These are phyloP conservation scores for Zea luxurians DNA, from an alignment of 176 grass and related monocot species.

Conservation along the genomic window DNA sequence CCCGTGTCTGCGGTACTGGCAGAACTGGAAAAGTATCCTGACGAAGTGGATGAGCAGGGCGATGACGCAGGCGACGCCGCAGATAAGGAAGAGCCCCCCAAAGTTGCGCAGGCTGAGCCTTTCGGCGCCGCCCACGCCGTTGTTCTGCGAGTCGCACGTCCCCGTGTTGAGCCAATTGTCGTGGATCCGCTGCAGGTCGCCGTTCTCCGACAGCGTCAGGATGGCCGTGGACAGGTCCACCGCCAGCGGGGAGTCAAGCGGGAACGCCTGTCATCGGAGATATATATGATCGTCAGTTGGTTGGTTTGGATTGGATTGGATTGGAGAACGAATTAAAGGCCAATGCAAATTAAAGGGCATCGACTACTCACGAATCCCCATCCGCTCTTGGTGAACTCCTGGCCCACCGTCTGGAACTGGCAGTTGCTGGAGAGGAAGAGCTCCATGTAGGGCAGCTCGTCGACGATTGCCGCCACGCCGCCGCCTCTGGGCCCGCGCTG, in stretches of 20 bases:
- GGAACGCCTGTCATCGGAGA: conserved; percentile 58
- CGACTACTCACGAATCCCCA: conserved; percentile 93
- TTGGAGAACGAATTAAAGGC: neutral
- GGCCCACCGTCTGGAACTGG: conserved; percentile 68
- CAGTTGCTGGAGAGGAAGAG: conserved; percentile 87
- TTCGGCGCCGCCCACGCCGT: conserved; percentile 18
- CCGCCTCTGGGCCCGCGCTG: conserved; percentile 63
- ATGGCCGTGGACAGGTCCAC: conserved; percentile 94
- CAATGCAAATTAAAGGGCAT: too few relatives aligned
- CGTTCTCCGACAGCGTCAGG: conserved; percentile 84
- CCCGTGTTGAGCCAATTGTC: conserved; percentile 73
- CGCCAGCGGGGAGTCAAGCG: conserved; percentile 69
- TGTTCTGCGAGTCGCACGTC: conserved; percentile 39
- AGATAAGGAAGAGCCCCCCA: conserved; percentile 87
- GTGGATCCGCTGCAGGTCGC: conserved; percentile 91
- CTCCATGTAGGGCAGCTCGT: conserved; percentile 80
- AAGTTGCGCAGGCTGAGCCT: conserved; percentile 66
- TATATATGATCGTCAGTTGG: too few relatives aligned
- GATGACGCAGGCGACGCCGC: conserved; percentile 58
- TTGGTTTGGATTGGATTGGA: neutral
- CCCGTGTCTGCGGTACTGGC: conserved; percentile 34
- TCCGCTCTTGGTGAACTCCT: conserved; percentile 95
- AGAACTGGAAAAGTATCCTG: conserved; percentile 64
- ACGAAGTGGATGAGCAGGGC: conserved; percentile 60
- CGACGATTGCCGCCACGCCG: conserved; percentile 76